Base-by-base conservation (phyloP, 768 basidiomycete species). In the Macrolepiota dolichaula region DNA sequence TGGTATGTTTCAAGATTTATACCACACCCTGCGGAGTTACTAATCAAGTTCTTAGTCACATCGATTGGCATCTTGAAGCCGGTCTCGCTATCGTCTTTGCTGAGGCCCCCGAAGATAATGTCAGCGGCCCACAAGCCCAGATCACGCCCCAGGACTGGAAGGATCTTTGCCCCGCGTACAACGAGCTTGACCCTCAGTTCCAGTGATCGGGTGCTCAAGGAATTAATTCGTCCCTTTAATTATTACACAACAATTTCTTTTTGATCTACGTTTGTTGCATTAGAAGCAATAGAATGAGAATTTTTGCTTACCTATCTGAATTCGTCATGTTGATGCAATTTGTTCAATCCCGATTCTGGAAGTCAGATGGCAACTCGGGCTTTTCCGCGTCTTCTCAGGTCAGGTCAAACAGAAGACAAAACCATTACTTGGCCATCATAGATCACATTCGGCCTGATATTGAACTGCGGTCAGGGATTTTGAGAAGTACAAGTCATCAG, bases 31-130 rank as follows among this genome's bases (percentile, higher is more conserved):
- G 17, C 9, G 44, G 44, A 49, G 49, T 65, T 49, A 47, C 47
- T 61, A 55, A 25, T 42, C 44, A 59, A 7, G 32, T 46, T 22
- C 55, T 6, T 36, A 73, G 72, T 51, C 74, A 74, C 54, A 72
- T 75, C 46, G 76, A 77, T 56, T 75, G 73, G 71, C 76, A 78
- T 65, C 66, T 77, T 15, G 73, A 54, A 44, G 72, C 72, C 32
- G 76, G 77, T 27, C 69, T 78, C 29, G 75, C 77, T 10, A 66
- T 76, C 19, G 72, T 77, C 4, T 74, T 79, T 38, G 75, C 75
- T 17, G 76, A 78, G 61, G 73, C 66, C 5, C 62, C 70, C 5
- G 62, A 62, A 3, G 62, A 62, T 51, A 66, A 62, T 25, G 59
- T 65, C 10, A 62, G 59, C 4, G 70, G 69, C 29, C 49, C 66